These are phyloP conservation scores for Coemansia javaensis DNA, from an alignment of 192 early-diverging fungal genomes.

Conservation along the genomic window DNA sequence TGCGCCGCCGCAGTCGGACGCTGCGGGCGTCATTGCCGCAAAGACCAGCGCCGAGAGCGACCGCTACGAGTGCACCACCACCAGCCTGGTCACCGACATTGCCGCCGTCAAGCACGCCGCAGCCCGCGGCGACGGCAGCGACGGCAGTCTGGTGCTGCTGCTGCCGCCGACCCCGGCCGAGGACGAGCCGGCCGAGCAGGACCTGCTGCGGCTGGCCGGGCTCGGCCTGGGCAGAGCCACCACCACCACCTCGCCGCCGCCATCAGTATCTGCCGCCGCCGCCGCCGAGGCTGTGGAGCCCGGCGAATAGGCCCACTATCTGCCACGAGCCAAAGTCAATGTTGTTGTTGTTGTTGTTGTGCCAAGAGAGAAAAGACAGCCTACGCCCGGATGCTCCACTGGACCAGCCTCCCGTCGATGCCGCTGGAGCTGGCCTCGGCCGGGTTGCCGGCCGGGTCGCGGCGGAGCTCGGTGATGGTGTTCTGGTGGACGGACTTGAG, in stretches of 20 bases:
- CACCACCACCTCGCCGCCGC: too few relatives aligned
- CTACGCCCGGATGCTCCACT: constrained; percentile 39
- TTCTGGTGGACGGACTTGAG: constrained; percentile 93
- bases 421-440: constrained; percentile 40
- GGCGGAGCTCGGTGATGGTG: constrained; percentile 73
- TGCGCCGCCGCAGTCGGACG: constrained; percentile 19
- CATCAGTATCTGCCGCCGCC: too few relatives aligned
- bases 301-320: too few relatives aligned
- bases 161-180: neutral
- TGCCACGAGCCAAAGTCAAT: too few relatives aligned
- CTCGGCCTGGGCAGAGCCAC: too few relatives aligned
- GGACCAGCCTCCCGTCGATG: constrained; percentile 44
- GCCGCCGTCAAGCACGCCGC: constrained; percentile 25
- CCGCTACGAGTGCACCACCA: constrained; percentile 23
- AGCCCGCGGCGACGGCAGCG: neutral
- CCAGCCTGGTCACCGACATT: constrained; percentile 35
- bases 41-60: constrained; percentile 33
- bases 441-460: constrained; percentile 19
- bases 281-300: too few relatives aligned
- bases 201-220: too few relatives aligned
- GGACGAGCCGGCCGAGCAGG: neutral
- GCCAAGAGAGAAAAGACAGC: neutral
- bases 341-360: too few relatives aligned
- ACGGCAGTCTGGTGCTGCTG: too few relatives aligned
- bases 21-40: constrained; percentile 21